phyloP scores from a whole-genome alignment of 1,139 yeast genomes.

The Meyerozyma carpophila region DNA sequence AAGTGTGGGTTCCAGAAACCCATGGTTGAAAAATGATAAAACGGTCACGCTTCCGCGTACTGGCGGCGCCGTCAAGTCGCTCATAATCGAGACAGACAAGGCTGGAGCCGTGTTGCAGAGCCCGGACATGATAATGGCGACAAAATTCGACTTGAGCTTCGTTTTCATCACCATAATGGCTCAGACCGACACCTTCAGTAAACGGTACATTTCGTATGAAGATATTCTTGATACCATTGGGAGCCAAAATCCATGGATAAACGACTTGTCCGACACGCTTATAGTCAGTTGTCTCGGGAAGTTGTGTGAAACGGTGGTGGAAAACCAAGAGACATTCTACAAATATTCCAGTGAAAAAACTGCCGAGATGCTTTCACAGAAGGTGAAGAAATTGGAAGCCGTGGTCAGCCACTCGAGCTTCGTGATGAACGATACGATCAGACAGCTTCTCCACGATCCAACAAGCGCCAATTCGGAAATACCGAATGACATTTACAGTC shows the following conservation, averaged over 20 bases:
- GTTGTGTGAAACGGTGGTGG: conserved; percentile 43
- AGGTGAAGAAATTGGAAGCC: conserved; percentile 21
- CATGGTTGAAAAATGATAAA: conserved; percentile 12
- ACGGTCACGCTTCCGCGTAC: conserved; percentile 12
- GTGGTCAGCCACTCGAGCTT: conserved; percentile 16
- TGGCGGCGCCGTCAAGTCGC: conserved; percentile 31
- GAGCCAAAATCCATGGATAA: conserved; percentile 20
- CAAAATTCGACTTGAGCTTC: conserved; percentile 39
- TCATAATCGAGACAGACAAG: conserved; percentile 24
- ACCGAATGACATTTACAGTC: conserved; percentile 24
- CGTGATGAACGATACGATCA: conserved; percentile 9
- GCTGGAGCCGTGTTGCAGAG: conserved; percentile 27
- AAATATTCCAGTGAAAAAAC: conserved; percentile 34
- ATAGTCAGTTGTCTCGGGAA: conserved; percentile 19
- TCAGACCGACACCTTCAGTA: conserved; percentile 18
- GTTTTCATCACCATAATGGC: conserved; percentile 35
- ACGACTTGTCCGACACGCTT: conserved; percentile 18
- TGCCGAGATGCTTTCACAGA: conserved; percentile 23
- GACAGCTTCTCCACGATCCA: conserved; percentile 19
- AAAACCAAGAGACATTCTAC: conserved; percentile 45
- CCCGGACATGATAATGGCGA: conserved; percentile 36
- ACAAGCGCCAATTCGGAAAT: conserved; percentile 14
- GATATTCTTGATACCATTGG: conserved; percentile 43
- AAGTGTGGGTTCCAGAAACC: conserved; percentile 24
- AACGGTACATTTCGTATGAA: conserved; percentile 40